Conservation (phyloP, 2,329 filamentous ascomycete genomes). For the Nemania sp. region DNA sequence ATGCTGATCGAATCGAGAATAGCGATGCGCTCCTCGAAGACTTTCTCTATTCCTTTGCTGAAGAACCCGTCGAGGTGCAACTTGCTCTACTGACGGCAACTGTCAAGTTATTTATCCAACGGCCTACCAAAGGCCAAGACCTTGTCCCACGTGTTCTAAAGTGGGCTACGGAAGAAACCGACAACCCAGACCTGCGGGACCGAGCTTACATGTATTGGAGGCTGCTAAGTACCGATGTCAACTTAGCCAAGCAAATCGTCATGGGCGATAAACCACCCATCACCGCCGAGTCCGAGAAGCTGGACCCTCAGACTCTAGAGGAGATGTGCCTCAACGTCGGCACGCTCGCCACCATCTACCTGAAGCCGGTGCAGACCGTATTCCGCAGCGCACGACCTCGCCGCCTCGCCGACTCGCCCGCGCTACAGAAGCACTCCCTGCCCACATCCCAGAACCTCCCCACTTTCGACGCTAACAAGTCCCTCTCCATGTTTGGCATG, state of each 20-base stretch:
- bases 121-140: constrained; percentile 90
- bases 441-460: constrained; percentile 58
- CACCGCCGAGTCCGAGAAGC: constrained; percentile 91
- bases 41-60: constrained; percentile 89
- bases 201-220: constrained; percentile 99
- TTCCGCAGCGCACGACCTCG: constrained; percentile 87
- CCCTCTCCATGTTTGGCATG: constrained; percentile 60
- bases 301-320: constrained; percentile 88
- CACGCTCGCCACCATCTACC: constrained; percentile 93
- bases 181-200: constrained; percentile 95
- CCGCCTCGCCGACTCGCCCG: constrained; percentile 78
- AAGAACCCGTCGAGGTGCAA: constrained; percentile 95
- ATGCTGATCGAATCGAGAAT: constrained; percentile 96
- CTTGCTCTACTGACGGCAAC: constrained; percentile 92
- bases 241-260: constrained; percentile 81
- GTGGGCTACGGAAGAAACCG: constrained; percentile 99
- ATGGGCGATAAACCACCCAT: constrained; percentile 98
- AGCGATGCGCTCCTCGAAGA: constrained; percentile 92
- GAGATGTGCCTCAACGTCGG: constrained; percentile 97
- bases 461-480: constrained; percentile 59
- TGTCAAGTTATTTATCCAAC: constrained; percentile 96
- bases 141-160: constrained; percentile 94
- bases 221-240: constrained; percentile 87
- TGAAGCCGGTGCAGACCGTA: constrained; percentile 96
- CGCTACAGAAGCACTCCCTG: constrained; percentile 74